These are phyloP conservation scores for Primulina huaijiensis DNA, from an alignment of 257 asterid species.

Conservation along the genomic window DNA sequence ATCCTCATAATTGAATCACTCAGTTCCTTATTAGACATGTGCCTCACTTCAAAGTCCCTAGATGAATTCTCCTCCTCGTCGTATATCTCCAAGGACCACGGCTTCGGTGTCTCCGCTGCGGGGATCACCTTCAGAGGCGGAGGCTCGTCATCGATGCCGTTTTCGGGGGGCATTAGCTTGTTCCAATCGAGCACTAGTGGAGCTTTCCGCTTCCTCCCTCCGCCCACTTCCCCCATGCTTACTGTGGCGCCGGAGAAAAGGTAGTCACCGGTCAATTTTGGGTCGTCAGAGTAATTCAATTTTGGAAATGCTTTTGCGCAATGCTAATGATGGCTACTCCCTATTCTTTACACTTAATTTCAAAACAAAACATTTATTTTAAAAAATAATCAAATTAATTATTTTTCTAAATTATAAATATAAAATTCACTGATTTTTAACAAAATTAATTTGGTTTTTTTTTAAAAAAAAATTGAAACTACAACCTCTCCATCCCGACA, in stretches of 20 bases:
- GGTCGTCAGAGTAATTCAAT: too few species aligned
- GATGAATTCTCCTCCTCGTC: constrained; percentile 22
- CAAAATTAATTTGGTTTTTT: too few species aligned
- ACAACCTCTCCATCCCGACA: too few species aligned
- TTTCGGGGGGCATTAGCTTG: constrained; percentile 4
- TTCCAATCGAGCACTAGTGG: constrained; percentile 20
- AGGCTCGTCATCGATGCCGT: constrained; percentile 24
- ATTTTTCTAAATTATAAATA: too few species aligned
- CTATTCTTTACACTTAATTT: too few species aligned
- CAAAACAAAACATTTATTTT: too few species aligned
- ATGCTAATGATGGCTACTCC: too few species aligned
- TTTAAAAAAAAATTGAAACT: too few species aligned
- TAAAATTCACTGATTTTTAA: too few species aligned
- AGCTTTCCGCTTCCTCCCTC: constrained; percentile 33
- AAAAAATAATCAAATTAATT: too few species aligned
- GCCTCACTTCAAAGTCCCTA: neutral
- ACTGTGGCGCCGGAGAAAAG: neutral
- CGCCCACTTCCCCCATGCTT: constrained; percentile 32
- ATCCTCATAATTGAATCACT: constrained; percentile 12
- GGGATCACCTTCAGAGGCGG: constrained; percentile 23
- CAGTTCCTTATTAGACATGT: constrained; percentile 22
- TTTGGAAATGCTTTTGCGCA: too few species aligned
- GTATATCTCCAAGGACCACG: constrained; percentile 1
- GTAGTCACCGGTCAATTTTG: neutral
- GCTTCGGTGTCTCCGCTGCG: constrained; percentile 15